Conservation (phyloP, 148 eudicot genomes). For the Hydrangea macrophylla region DNA sequence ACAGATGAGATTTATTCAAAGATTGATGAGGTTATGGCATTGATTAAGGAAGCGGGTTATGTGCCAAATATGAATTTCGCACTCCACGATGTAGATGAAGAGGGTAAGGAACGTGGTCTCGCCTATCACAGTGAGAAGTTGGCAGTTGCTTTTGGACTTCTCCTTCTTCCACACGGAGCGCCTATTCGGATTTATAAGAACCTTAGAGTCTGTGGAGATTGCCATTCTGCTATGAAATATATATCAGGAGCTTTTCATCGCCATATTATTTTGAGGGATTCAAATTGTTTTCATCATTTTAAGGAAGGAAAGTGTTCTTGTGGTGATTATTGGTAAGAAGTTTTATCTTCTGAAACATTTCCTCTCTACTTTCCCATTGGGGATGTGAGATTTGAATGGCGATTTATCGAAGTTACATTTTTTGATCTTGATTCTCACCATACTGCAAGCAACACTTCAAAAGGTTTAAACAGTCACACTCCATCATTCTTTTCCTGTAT, state of each 20-base stretch:
- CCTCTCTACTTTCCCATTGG: not conserved
- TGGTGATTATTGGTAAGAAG: constrained; percentile 53
- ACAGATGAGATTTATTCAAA: constrained; percentile 40
- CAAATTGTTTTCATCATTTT: constrained; percentile 69
- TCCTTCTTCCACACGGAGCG: constrained; percentile 42
- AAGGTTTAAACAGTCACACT: not conserved
- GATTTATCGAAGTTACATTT: not conserved
- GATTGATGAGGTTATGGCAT: constrained; percentile 48
- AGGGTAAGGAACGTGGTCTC: constrained; percentile 58
- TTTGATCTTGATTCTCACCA: too few species aligned
- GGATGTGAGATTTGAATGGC: not conserved
- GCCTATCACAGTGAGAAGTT: constrained; percentile 79
- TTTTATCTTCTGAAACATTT: not conserved
- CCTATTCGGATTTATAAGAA: constrained; percentile 71
- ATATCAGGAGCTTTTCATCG: constrained; percentile 43
- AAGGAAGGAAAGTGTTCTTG: constrained; percentile 54
- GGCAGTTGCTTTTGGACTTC: constrained; percentile 77
- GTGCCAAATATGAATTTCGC: constrained; percentile 59
- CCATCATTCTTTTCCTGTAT: not conserved
- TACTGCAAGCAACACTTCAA: not conserved
- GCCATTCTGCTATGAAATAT: constrained; percentile 71
- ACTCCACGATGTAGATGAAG: constrained; percentile 63
- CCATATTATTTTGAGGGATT: constrained; percentile 55
- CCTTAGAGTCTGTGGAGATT: constrained; percentile 74
- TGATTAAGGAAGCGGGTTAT: constrained; percentile 60